phyloP scores from a whole-genome alignment of 1,284 basidiomycete genomes.

The Malassezia furfur region DNA sequence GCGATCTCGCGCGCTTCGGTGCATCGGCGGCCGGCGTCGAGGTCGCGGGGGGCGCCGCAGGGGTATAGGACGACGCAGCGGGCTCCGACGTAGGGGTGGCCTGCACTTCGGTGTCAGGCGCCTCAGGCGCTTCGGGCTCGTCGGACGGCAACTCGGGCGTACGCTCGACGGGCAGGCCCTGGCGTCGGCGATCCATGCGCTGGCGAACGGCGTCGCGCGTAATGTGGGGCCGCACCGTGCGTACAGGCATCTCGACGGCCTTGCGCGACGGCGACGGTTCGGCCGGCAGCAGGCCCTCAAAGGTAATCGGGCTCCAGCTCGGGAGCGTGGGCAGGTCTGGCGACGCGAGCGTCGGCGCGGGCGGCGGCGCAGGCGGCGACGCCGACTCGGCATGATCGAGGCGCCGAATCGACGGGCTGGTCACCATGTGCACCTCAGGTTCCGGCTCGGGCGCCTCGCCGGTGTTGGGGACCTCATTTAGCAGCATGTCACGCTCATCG shows the following conservation, averaged over 20 bases:
- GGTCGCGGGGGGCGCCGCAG: not conserved
- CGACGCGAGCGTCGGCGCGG: not conserved
- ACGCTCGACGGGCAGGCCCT: constrained; percentile 21
- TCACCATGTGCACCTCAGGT: not conserved
- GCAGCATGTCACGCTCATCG: not conserved
- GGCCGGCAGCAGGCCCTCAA: constrained; percentile 14
- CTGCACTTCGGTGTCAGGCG: not conserved
- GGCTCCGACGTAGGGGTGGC: not conserved
- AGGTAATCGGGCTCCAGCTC: constrained; percentile 36
- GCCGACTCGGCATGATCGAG: not conserved
- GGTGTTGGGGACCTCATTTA: not conserved
- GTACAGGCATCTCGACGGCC: constrained; percentile 6
- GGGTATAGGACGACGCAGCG: not conserved
- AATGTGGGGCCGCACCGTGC: constrained; percentile 35
- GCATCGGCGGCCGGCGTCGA: not conserved
- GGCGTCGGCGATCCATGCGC: constrained; percentile 22
- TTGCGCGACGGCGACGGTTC: constrained; percentile 7
- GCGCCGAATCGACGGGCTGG: not conserved
- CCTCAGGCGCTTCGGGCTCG: not conserved
- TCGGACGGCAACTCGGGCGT: not conserved
- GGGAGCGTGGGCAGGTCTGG: constrained; percentile 30
- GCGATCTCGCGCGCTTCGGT: not conserved
- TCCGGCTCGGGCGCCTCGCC: not conserved
- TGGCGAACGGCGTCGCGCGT: constrained; percentile 40
- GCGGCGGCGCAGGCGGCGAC: not conserved